Evolutionary conservation across 345 rosid species (phyloP).

Genomic region (Cardamine chenopodiifolia): DNA sequence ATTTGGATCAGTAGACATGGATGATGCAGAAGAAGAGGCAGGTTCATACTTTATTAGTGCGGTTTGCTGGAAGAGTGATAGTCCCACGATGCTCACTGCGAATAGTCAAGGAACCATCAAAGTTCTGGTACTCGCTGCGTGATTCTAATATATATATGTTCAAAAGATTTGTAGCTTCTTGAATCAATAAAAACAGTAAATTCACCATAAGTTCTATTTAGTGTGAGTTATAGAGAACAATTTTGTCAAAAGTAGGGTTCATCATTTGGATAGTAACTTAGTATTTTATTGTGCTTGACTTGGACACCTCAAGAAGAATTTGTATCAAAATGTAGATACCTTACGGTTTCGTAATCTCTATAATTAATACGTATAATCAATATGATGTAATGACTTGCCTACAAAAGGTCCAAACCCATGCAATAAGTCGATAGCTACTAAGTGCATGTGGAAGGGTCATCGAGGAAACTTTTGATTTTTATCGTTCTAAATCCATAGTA

Average conservation of each 20-base stretch:
- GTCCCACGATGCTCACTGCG: slow-evolving; percentile 91
- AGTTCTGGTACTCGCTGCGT: slow-evolving; percentile 84
- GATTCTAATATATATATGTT: slow-evolving; percentile 27
- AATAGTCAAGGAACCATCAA: slow-evolving; percentile 99
- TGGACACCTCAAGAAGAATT: slow-evolving; percentile 13
- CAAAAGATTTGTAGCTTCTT: slow-evolving; percentile 1
- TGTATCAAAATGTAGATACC: slow-evolving; percentile 34
- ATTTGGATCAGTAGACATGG: slow-evolving; percentile 89
- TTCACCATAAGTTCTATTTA: slow-evolving; percentile 8
- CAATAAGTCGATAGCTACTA: slow-evolving; percentile 1
- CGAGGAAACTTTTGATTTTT: neutral
- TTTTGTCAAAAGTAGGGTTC: slow-evolving; percentile 24
- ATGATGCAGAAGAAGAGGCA: slow-evolving; percentile 79
- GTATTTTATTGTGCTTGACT: slow-evolving; percentile 36
- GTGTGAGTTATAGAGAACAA: slow-evolving; percentile 32
- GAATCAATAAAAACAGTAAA: slow-evolving; percentile 25
- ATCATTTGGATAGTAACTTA: slow-evolving; percentile 23
- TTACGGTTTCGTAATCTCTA: neutral
- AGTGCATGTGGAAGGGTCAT: neutral
- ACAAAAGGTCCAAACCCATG: slow-evolving; percentile 4
- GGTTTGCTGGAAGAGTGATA: slow-evolving; percentile 97
- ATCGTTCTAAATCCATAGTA: neutral
- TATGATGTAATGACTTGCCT: neutral
- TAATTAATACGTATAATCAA: neutral
- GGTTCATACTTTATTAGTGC: slow-evolving; percentile 92